Evolutionary conservation across 2,329 filamentous ascomycete species (phyloP), one percentile per base, ranked within the genome.

Genomic region (Aaosphaeria arxii): DNA sequence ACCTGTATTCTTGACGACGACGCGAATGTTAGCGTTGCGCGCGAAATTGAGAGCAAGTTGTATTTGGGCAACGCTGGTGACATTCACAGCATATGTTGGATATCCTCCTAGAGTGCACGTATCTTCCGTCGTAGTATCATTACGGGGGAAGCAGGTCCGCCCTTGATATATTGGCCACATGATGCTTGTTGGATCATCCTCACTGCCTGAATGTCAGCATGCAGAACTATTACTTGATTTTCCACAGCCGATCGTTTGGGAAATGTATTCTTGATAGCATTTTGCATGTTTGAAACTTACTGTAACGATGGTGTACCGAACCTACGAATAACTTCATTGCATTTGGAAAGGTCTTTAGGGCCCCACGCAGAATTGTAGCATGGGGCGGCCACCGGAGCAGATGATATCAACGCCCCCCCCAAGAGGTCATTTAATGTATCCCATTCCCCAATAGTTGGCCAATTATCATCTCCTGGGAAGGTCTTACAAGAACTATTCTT

Each of bases 61-160:
- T 5, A 64, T 42, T 7, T 68, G 53, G 35, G 50, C 28, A 5
- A 50, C 29, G 4, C 31, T 48, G 2, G 57, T 66, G 1, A 56
- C 61, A 35, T 65, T 65, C 9, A 67, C 58, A 1, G 57, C 58
- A 45, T 64, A 68, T 1, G 53, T 55, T 7, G 63, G 61, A 33
- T 64, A 66, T 1, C 51, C 56, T 4, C 57, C 58, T 24, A 59
- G 48, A 3, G 46, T 40, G 42, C 64, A 67, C 29, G 41, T 38
- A 4, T 5, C 41, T 9, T 13, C n/a, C 5, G 42, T 11, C 11
- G 30, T 47, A 11, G 33, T 36, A 13, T 36, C 33, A 36, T 36
- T 36, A 13, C 33, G 33, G 9, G 33, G 30, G 49, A 52, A 49
- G 31, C 52, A 56, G 5, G 52, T 56, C 11, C 40, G 41, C 1